Percentiles rank a stretch among this genome's conserved stretches.
Conservation (phyloP, 1,284 basidiomycete genomes). For the Vanrija humicola region DNA sequence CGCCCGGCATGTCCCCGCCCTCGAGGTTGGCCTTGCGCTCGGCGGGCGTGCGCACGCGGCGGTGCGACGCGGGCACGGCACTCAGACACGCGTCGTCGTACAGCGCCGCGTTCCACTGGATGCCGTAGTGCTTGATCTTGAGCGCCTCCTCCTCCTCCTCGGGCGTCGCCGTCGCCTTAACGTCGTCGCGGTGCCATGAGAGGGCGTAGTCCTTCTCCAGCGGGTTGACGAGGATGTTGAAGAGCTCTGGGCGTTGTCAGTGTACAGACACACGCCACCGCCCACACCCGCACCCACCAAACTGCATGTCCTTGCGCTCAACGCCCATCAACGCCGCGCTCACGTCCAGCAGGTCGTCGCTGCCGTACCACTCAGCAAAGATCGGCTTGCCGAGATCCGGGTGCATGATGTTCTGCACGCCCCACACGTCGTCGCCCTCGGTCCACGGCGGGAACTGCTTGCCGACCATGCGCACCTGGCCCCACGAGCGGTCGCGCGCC, state of each 20-base stretch:
- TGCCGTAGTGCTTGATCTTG: conserved; percentile 61
- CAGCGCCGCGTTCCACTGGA: conserved; percentile 81
- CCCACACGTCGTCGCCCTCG: conserved; percentile 63
- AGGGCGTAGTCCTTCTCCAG: conserved; percentile 64
- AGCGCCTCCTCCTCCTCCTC: conserved; percentile 64
- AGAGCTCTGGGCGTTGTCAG: conserved; percentile 60
- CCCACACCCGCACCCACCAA: conserved; percentile 55
- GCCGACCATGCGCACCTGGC: conserved; percentile 67
- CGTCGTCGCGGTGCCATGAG: conserved; percentile 78
- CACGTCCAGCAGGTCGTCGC: conserved; percentile 55
- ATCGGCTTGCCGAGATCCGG: conserved; percentile 60
- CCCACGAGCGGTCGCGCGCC: conserved; percentile 64
- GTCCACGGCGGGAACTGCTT: conserved; percentile 76
- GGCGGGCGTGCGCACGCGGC: conserved; percentile 56
- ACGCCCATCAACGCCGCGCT: conserved; percentile 59
- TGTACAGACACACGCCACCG: no score
- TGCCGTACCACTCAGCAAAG: conserved; percentile 67
- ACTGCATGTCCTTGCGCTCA: conserved; percentile 58
- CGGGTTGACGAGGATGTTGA: conserved; percentile 75
- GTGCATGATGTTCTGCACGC: conserved; percentile 75
- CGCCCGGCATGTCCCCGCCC: conserved; percentile 66
- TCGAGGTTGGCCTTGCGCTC: conserved; percentile 60
- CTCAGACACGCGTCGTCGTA: conserved; percentile 70
- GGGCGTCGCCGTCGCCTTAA: conserved; percentile 59
- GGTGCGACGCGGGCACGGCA: conserved; percentile 69